phyloP scores from a whole-genome alignment of 1,139 yeast species.

The Pneumocystis murina region DNA sequence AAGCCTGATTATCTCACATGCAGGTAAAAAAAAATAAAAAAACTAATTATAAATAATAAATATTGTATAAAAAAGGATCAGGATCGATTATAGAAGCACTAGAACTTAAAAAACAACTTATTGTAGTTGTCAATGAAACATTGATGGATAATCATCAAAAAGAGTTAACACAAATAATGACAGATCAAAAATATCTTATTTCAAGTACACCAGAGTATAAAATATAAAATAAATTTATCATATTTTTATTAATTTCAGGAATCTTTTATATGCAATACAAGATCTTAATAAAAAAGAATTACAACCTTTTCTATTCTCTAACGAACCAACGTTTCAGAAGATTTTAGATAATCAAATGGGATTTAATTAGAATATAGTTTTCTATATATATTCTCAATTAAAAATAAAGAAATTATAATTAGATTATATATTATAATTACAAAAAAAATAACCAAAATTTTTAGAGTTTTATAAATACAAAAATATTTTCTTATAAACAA shows the following conservation, averaged over 20 bases:
- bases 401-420: too few species aligned
- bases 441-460: too few species aligned
- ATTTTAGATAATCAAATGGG: not conserved
- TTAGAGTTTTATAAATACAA: too few species aligned
- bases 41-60: not conserved
- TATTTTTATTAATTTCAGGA: not conserved
- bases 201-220: slow-evolving; percentile 9
- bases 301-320: not conserved
- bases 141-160: slow-evolving; percentile 80
- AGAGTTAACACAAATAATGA: slow-evolving; percentile 56
- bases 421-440: too few species aligned
- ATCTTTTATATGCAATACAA: not conserved
- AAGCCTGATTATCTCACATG: slow-evolving; percentile 67
- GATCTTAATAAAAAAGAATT: not conserved
- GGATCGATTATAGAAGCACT: slow-evolving; percentile 78
- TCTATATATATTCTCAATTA: too few species aligned
- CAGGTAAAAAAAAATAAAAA: slow-evolving; percentile 32
- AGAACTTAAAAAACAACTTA: slow-evolving; percentile 29
- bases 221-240: not conserved
- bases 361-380: not conserved
- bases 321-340: not conserved
- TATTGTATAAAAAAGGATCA: slow-evolving; percentile 31
- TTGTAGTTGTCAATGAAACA: slow-evolving; percentile 56
- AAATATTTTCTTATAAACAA: too few species aligned
- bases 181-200: slow-evolving; percentile 24